Percentiles rank a stretch among this genome's conserved stretches.
phyloP scores from a whole-genome alignment of 1,139 yeast genomes.

The Geotrichum fermentans region DNA sequence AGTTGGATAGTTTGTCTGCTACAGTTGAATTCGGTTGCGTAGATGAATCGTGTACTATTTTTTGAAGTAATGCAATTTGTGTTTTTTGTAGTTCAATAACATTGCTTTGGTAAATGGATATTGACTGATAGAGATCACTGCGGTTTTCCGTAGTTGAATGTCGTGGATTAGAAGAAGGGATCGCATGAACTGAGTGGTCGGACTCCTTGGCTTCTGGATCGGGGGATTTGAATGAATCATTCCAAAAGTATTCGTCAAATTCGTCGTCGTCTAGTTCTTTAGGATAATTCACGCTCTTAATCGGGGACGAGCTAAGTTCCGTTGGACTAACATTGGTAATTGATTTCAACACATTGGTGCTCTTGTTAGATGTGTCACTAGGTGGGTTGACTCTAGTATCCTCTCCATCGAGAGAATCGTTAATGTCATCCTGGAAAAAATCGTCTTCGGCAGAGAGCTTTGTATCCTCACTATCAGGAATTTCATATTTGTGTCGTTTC shows the following conservation, averaged over 20 bases:
- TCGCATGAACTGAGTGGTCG: not conserved
- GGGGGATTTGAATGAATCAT: not conserved
- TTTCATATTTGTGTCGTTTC: conserved; percentile 1
- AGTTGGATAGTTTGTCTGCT: not conserved
- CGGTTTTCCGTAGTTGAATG: no score
- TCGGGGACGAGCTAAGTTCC: not conserved
- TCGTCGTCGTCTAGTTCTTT: conserved; percentile 3
- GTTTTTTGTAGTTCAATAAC: conserved; percentile 13
- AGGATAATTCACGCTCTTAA: not conserved
- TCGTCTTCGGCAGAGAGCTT: conserved; percentile 2
- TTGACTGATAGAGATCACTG: conserved; percentile 1
- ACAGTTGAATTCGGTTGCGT: not conserved
- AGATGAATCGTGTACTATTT: not conserved
- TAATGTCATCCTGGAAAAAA: conserved; percentile 4
- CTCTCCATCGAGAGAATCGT: conserved; percentile 1
- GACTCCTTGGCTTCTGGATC: not conserved
- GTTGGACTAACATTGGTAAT: conserved; percentile 11
- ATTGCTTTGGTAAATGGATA: conserved; percentile 8
- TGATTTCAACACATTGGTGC: conserved; percentile 7
- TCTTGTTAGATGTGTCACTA: not conserved
- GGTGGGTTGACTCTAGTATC: not conserved
- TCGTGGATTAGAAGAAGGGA: no score
- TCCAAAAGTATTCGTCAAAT: not conserved
- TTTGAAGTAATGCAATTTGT: conserved; percentile 5
- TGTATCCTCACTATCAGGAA: not conserved